phyloP scores from a whole-genome alignment of 2,329 filamentous ascomycete genomes.

The Beauveria asiatica region DNA sequence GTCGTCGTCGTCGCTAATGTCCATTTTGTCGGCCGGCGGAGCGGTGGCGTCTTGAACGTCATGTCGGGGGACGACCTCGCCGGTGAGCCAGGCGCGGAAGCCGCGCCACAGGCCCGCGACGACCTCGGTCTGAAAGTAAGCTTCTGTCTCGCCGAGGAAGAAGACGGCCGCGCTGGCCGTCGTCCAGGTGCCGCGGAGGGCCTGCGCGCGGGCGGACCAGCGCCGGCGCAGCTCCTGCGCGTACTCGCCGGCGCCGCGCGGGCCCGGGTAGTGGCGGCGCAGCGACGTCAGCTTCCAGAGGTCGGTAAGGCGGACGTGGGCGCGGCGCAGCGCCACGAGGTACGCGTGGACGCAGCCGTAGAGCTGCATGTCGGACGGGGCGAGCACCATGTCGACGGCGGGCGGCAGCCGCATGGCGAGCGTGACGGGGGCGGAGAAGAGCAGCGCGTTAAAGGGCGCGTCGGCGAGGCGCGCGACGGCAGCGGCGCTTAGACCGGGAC shows the following conservation, averaged over 20 bases:
- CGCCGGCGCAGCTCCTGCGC: slow-evolving; percentile 55
- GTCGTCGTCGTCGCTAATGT: not conserved
- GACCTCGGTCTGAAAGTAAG: slow-evolving; percentile 84
- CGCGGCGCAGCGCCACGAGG: slow-evolving; percentile 73
- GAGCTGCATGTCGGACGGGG: slow-evolving; percentile 61
- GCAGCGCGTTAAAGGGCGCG: slow-evolving; percentile 66
- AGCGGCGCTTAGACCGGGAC: slow-evolving; percentile 24
- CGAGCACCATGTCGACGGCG: slow-evolving; percentile 81
- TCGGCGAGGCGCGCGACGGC: slow-evolving; percentile 30
- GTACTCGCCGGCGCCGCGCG: slow-evolving; percentile 51
- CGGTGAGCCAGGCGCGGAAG: slow-evolving; percentile 66
- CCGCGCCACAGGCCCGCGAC: slow-evolving; percentile 73
- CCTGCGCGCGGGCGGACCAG: slow-evolving; percentile 51
- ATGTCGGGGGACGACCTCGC: slow-evolving; percentile 21
- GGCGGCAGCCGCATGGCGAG: slow-evolving; percentile 66
- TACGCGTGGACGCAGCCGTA: slow-evolving; percentile 87
- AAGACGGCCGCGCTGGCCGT: slow-evolving; percentile 82
- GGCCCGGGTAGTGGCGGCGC: slow-evolving; percentile 67
- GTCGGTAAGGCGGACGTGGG: slow-evolving; percentile 74
- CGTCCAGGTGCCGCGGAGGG: slow-evolving; percentile 81
- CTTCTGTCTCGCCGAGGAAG: slow-evolving; percentile 78
- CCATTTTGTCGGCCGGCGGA: not conserved
- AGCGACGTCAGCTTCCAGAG: slow-evolving; percentile 80
- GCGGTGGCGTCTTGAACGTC: not conserved
- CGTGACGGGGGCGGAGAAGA: slow-evolving; percentile 65